Evolutionary conservation across 208 protist species (phyloP).

Genomic region (Leishmania aethiopica): DNA sequence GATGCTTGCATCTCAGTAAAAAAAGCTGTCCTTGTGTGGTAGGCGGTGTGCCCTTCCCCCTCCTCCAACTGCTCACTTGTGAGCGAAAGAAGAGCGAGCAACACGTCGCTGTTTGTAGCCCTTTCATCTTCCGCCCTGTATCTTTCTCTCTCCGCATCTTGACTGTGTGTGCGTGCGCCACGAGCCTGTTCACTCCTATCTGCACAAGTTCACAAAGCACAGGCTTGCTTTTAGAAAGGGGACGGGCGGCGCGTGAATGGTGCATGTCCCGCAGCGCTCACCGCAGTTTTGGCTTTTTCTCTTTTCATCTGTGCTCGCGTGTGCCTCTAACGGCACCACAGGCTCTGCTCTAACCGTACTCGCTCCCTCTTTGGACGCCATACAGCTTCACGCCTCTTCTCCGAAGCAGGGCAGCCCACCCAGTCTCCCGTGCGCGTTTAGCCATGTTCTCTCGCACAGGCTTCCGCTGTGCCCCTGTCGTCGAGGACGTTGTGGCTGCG

Average conservation of each 20-base stretch:
- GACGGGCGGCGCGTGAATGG: neutral
- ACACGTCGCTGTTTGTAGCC: neutral
- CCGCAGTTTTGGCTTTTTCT: neutral
- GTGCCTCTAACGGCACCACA: neutral
- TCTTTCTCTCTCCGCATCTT: neutral
- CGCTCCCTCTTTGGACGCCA: neutral
- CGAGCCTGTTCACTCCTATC: neutral
- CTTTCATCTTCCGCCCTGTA: neutral
- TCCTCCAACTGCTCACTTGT: neutral
- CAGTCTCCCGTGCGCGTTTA: too few relatives aligned
- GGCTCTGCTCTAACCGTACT: neutral
- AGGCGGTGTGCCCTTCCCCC: neutral
- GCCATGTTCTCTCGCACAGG: constrained; percentile 19
- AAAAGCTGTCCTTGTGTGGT: neutral
- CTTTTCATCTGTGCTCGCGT: neutral
- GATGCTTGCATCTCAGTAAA: neutral
- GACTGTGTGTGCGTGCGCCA: neutral
- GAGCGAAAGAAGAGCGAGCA: neutral
- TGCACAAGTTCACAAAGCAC: neutral
- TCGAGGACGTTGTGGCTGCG: constrained; percentile 63
- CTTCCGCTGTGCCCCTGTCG: constrained; percentile 22
- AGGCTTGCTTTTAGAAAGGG: neutral
- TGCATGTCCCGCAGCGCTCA: neutral
- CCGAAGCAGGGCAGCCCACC: neutral
- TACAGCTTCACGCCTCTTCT: neutral